These are phyloP conservation scores for Coleophoma cylindrospora DNA, from an alignment of 2,329 filamentous ascomycete genomes.

Conservation along the genomic window DNA sequence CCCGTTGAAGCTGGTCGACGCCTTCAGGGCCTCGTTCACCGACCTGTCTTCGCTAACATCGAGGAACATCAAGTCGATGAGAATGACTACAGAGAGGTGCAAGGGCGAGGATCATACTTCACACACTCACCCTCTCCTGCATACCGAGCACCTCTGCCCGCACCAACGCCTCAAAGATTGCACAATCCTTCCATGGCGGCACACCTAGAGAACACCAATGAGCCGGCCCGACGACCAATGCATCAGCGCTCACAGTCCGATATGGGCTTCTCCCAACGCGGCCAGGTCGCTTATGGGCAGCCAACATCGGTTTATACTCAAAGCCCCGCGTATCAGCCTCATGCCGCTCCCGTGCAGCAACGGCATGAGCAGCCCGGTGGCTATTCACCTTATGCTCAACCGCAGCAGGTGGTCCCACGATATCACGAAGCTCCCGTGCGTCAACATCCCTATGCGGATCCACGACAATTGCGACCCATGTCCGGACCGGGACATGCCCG, in stretches of 20 bases:
- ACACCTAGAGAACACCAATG: slow-evolving; percentile 15
- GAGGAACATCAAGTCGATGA: slow-evolving; percentile 15
- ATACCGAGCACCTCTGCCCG: slow-evolving; percentile 14
- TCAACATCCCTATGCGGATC: neutral
- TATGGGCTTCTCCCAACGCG: slow-evolving; percentile 11
- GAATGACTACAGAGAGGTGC: slow-evolving; percentile 2
- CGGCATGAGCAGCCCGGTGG: neutral
- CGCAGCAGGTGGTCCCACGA: neutral
- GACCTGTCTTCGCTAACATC: slow-evolving; percentile 16
- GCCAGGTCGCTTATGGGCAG: slow-evolving; percentile 3
- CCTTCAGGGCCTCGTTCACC: slow-evolving; percentile 9
- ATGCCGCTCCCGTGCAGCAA: neutral
- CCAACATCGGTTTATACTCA: neutral
- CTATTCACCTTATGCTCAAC: slow-evolving; percentile 1
- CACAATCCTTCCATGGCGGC: slow-evolving; percentile 15
- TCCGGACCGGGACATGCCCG: slow-evolving; percentile 3
- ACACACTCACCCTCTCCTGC: slow-evolving; percentile 2
- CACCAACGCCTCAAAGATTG: slow-evolving; percentile 18
- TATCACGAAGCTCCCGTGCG: neutral
- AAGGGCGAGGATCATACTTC: slow-evolving; percentile 3
- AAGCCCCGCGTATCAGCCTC: neutral
- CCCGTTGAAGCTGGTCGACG: slow-evolving; percentile 7
- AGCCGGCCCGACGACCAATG: slow-evolving; percentile 5
- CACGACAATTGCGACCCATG: neutral
- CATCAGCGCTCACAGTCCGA: slow-evolving; percentile 26